Percentiles rank a stretch among this genome's conserved stretches.
Evolutionary conservation across 2,329 filamentous ascomycete species (phyloP).

Genomic region (Aspergillus chevalieri): DNA sequence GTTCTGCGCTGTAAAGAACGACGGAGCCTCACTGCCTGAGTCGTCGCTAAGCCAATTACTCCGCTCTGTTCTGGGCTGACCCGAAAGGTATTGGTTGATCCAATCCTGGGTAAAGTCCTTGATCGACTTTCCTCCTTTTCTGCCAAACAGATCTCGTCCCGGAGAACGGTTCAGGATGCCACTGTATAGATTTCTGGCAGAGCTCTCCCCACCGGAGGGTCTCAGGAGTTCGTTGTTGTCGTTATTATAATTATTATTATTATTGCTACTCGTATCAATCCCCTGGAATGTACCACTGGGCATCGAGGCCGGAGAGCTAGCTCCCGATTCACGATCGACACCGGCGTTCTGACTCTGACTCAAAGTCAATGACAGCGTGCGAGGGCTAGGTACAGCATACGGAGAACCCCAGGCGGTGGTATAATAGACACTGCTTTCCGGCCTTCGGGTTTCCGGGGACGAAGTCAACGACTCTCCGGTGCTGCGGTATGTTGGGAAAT

Average conservation of each 20-base stretch:
- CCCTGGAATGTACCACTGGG: slow-evolving; percentile 16
- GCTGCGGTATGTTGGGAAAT: slow-evolving; percentile 26
- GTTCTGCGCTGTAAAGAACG: slow-evolving; percentile 41
- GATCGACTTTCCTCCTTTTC: slow-evolving; percentile 30
- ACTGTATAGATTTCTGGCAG: slow-evolving; percentile 17
- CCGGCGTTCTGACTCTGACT: slow-evolving; percentile 45
- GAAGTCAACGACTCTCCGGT: slow-evolving; percentile 32
- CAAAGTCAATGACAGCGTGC: slow-evolving; percentile 33
- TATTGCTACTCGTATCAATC: slow-evolving; percentile 13
- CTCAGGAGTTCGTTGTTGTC: slow-evolving; percentile 20
- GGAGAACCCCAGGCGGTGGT: slow-evolving; percentile 91
- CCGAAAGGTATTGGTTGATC: slow-evolving; percentile 78
- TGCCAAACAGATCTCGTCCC: slow-evolving; percentile 16
- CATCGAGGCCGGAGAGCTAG: slow-evolving; percentile 30
- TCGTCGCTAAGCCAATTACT: slow-evolving; percentile 81
- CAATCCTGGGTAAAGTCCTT: slow-evolving; percentile 71
- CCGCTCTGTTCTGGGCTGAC: slow-evolving; percentile 61
- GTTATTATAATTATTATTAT: background rate
- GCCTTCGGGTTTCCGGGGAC: slow-evolving; percentile 36
- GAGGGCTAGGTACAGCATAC: slow-evolving; percentile 60
- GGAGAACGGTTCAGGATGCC: slow-evolving; percentile 22
- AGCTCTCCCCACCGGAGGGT: slow-evolving; percentile 21
- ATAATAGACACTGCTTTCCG: slow-evolving; percentile 50
- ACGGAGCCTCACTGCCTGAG: slow-evolving; percentile 67
- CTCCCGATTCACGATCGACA: slow-evolving; percentile 25